Evolutionary conservation across 495 filamentous ascomycete genomes (phyloP).

Genomic region (Acidomyces sp.): DNA sequence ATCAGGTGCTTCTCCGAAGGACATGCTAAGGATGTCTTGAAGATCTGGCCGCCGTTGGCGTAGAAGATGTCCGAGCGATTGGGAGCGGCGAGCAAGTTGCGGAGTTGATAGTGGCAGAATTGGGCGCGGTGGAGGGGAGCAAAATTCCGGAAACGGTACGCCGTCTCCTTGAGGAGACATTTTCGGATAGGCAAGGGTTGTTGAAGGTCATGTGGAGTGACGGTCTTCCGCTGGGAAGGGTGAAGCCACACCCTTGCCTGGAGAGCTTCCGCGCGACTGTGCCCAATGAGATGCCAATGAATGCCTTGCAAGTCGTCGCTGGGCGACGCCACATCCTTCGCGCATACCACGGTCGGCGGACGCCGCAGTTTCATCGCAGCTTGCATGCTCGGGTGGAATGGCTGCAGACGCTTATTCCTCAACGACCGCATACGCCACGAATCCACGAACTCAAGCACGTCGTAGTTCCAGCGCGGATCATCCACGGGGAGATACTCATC

Average conservation of each 20-base stretch:
- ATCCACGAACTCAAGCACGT: slow-evolving; percentile 16
- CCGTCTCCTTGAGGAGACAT: neutral
- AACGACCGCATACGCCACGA: slow-evolving; percentile 10
- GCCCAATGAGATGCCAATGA: slow-evolving; percentile 8
- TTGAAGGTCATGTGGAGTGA: neutral
- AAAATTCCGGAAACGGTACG: slow-evolving; percentile 50
- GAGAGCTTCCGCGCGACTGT: slow-evolving; percentile 7
- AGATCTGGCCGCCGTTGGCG: slow-evolving; percentile 46
- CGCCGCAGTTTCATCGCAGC: neutral
- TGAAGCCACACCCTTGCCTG: slow-evolving; percentile 2
- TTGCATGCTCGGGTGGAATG: neutral
- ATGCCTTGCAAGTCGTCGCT: slow-evolving; percentile 12
- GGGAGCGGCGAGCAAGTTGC: slow-evolving; percentile 63
- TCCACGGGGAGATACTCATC: slow-evolving; percentile 14
- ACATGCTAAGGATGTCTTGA: slow-evolving; percentile 38
- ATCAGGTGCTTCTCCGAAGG: slow-evolving; percentile 22
- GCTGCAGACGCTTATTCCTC: neutral
- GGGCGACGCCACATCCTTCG: neutral
- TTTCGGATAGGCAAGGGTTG: neutral
- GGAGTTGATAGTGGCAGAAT: slow-evolving; percentile 77
- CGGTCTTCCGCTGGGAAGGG: neutral
- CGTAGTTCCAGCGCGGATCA: slow-evolving; percentile 13
- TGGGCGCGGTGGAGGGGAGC: slow-evolving; percentile 49
- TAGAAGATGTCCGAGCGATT: slow-evolving; percentile 70
- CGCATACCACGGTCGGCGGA: neutral